Conservation (phyloP, 2,329 filamentous ascomycete genomes). For the Samsoniella hepiali region DNA sequence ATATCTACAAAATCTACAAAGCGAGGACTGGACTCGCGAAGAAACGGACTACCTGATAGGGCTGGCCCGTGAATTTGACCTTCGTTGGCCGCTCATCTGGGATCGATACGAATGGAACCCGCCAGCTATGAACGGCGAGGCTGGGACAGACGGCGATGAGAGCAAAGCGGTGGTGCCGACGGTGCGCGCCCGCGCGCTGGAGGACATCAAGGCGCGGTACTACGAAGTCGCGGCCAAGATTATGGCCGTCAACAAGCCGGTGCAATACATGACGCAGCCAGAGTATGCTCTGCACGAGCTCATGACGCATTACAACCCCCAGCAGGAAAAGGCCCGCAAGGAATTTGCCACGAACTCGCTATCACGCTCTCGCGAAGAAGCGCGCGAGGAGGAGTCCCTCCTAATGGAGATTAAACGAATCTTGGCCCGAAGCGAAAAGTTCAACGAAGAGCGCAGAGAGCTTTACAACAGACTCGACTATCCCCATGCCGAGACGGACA, state of each 20-base stretch:
- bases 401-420: slow-evolving; percentile 91
- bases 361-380: slow-evolving; percentile 78
- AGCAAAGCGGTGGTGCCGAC: slow-evolving; percentile 54
- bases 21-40: slow-evolving; percentile 79
- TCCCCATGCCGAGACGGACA: slow-evolving; percentile 66
- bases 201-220: slow-evolving; percentile 88
- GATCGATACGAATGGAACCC: slow-evolving; percentile 81
- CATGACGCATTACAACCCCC: slow-evolving; percentile 81
- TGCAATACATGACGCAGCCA: slow-evolving; percentile 79
- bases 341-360: slow-evolving; percentile 78
- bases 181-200: slow-evolving; percentile 64
- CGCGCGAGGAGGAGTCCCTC: slow-evolving; percentile 85
- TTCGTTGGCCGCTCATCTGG: slow-evolving; percentile 87
- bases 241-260: slow-evolving; percentile 75
- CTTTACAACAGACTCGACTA: slow-evolving; percentile 85
- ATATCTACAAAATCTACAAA: slow-evolving; percentile 72
- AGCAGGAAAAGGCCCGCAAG: slow-evolving; percentile 76
- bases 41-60: slow-evolving; percentile 90
- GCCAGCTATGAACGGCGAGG: slow-evolving; percentile 43
- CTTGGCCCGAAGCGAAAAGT: slow-evolving; percentile 76
- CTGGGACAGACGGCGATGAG: slow-evolving; percentile 43
- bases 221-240: slow-evolving; percentile 82
- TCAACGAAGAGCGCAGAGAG: slow-evolving; percentile 85
- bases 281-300: slow-evolving; percentile 82
- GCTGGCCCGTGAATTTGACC: slow-evolving; percentile 72